phyloP scores from a whole-genome alignment of 139 green algal genomes.

The Pseudopediastrum boryanum region DNA sequence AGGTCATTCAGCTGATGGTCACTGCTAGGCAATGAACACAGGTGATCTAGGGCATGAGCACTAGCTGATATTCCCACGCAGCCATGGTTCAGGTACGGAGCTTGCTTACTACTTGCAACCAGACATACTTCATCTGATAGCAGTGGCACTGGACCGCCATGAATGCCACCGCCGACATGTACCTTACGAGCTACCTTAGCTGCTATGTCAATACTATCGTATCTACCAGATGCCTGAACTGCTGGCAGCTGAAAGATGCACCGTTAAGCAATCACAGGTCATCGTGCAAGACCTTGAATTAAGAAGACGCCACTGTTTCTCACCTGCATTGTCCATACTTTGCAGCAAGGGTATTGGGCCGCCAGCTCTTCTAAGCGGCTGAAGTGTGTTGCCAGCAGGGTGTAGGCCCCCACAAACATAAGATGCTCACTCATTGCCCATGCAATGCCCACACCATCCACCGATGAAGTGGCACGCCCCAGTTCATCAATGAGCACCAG shows the following conservation, averaged over 20 bases:
- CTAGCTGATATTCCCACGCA: no score
- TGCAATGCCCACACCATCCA: conserved; percentile 75
- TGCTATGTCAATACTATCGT: no score
- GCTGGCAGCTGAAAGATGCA: neutral
- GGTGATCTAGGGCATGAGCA: no score
- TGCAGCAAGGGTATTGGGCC: conserved; percentile 62
- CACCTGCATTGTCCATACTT: conserved; percentile 69
- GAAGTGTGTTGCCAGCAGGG: conserved; percentile 84
- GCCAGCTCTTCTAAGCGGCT: conserved; percentile 63
- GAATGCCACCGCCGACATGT: no score
- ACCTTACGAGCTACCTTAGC: no score
- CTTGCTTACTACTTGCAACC: no score
- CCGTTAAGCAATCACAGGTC: neutral
- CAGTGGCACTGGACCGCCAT: no score
- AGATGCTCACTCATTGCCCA: conserved; percentile 73
- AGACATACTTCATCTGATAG: no score
- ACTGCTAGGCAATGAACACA: no score
- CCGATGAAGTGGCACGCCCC: conserved; percentile 72
- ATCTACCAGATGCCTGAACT: no score
- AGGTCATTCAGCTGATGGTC: no score
- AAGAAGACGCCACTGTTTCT: neutral
- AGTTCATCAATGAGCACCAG: conserved; percentile 91
- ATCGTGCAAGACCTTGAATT: neutral
- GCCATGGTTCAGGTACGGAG: no score
- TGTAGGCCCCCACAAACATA: conserved; percentile 38